Conservation (phyloP, 1,284 basidiomycete genomes). For the Pulchroboletus neoregius region DNA sequence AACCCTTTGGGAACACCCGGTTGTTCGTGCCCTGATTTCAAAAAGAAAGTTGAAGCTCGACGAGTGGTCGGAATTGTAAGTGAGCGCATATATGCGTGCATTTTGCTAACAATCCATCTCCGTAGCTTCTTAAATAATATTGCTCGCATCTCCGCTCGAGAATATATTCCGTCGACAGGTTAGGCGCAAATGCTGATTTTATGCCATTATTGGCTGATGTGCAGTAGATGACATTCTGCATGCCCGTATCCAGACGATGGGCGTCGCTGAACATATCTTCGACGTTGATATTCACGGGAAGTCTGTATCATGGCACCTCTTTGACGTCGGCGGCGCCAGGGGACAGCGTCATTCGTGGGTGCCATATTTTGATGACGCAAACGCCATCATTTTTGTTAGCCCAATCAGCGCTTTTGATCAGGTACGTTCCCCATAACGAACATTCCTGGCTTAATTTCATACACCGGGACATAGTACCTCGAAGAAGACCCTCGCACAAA, state of each 20-base stretch:
- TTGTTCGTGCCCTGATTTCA: constrained; percentile 61
- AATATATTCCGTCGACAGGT: constrained; percentile 74
- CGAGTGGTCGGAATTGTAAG: constrained; percentile 82
- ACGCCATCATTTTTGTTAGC: constrained; percentile 81
- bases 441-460: not conserved
- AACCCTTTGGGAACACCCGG: constrained; percentile 65
- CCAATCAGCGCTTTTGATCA: constrained; percentile 86
- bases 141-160: constrained; percentile 56
- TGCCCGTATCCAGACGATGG: constrained; percentile 81
- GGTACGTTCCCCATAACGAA: constrained; percentile 35
- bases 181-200: constrained; percentile 8
- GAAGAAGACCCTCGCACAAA: constrained; percentile 81
- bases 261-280: constrained; percentile 75
- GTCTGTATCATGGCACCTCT: constrained; percentile 73
- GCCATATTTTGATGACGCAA: constrained; percentile 78
- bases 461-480: constrained; percentile 52
- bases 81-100: constrained; percentile 26
- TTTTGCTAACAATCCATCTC: constrained; percentile 7
- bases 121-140: constrained; percentile 71
- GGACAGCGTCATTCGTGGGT: constrained; percentile 84
- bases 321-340: constrained; percentile 76
- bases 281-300: constrained; percentile 70
- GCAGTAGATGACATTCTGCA: constrained; percentile 75
- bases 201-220: not conserved
- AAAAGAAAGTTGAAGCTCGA: constrained; percentile 71